phyloP scores from a whole-genome alignment of 129 eudicot genomes.

The Centella asiatica region DNA sequence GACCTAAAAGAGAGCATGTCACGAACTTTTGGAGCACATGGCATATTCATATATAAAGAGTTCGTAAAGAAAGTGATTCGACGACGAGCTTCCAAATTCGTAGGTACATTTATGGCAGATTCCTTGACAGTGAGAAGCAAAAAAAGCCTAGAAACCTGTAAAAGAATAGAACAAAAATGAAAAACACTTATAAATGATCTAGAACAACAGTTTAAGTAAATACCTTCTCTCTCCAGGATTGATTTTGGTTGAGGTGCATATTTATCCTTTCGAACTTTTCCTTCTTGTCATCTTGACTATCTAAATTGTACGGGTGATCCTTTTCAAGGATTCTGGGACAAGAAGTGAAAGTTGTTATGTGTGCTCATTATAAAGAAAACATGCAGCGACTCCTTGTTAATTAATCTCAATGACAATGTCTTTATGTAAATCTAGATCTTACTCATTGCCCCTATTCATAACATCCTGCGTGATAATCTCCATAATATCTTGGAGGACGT shows the following conservation, averaged over 20 bases:
- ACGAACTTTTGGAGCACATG: slow-evolving; percentile 87
- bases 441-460: slow-evolving; percentile 72
- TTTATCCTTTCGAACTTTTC: slow-evolving; percentile 73
- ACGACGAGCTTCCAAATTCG: slow-evolving; percentile 94
- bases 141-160: slow-evolving; percentile 79
- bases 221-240: slow-evolving; percentile 96
- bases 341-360: slow-evolving; percentile 8
- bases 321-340: slow-evolving; percentile 46
- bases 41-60: slow-evolving; percentile 94
- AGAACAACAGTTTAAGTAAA: slow-evolving; percentile 12
- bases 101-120: slow-evolving; percentile 96
- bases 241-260: slow-evolving; percentile 30
- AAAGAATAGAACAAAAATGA: slow-evolving; percentile 4
- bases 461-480: slow-evolving; percentile 79
- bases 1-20: slow-evolving; percentile 98
- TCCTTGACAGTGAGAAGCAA: slow-evolving; percentile 92
- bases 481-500: slow-evolving; percentile 81
- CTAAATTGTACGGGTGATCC: slow-evolving; percentile 21
- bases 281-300: slow-evolving; percentile 36
- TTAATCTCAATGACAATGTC: background rate
- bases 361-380: background rate
- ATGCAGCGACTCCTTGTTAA: background rate
- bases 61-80: slow-evolving; percentile 94
- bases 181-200: slow-evolving; percentile 1
- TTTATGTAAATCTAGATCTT: slow-evolving; percentile 32